Conservation (phyloP, 208 protist genomes). For the Endotrypanum monterogeii region DNA sequence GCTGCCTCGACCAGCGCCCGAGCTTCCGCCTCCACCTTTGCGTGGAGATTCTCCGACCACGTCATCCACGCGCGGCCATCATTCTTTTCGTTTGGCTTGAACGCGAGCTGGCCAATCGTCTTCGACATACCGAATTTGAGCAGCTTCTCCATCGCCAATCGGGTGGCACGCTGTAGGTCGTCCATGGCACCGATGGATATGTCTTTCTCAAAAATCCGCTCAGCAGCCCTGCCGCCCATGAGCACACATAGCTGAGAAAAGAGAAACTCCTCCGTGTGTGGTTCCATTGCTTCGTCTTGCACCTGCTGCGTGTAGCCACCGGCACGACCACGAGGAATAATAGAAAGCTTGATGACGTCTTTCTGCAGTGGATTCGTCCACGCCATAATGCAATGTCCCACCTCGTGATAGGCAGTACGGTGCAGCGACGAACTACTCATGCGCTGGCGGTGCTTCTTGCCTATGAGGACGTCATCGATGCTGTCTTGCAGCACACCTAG, state of each 20-base stretch:
- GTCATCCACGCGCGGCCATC: constrained; percentile 91
- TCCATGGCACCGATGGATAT: constrained; percentile 93
- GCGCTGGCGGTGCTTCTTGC: constrained; percentile 92
- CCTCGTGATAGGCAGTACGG: constrained; percentile 97
- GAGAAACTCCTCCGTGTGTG: constrained; percentile 84
- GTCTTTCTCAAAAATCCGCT: constrained; percentile 85
- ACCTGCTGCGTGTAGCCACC: constrained; percentile 94
- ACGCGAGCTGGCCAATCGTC: constrained; percentile 81
- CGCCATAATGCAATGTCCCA: constrained; percentile 97
- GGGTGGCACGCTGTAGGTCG: constrained; percentile 89
- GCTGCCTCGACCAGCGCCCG: constrained; percentile 68
- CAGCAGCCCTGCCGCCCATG: constrained; percentile 89
- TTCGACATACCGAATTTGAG: constrained; percentile 91
- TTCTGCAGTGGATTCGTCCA: constrained; percentile 89
- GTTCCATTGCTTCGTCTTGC: constrained; percentile 90
- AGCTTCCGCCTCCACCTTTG: constrained; percentile 85
- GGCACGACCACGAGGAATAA: constrained; percentile 89
- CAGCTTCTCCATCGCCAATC: constrained; percentile 87
- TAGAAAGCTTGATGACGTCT: constrained; percentile 93
- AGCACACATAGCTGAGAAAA: constrained; percentile 91
- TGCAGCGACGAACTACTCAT: constrained; percentile 84
- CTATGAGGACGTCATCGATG: constrained; percentile 93
- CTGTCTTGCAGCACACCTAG: constrained; percentile 79
- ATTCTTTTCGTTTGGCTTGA: constrained; percentile 89
- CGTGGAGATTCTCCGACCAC: constrained; percentile 88